phyloP scores from a whole-genome alignment of 192 early-diverging fungal species.

The Coemansia umbellata region DNA sequence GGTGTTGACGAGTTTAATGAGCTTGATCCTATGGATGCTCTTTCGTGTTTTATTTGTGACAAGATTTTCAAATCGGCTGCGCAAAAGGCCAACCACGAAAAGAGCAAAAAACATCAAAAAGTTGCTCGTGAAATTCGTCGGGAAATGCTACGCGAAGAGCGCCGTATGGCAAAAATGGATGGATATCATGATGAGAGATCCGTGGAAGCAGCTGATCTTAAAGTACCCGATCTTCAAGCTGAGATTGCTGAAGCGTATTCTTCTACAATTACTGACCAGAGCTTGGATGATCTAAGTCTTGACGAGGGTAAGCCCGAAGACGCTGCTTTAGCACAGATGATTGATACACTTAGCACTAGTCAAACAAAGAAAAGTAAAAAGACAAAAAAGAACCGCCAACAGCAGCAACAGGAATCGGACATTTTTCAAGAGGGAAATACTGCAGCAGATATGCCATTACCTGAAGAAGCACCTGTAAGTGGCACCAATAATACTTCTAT shows the following conservation, averaged over 20 bases:
- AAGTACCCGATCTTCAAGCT: too few relatives aligned
- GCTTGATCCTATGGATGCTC: constrained; percentile 57
- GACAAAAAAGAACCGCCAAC: constrained; percentile 44
- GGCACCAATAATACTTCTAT: neutral
- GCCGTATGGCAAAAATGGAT: constrained; percentile 28
- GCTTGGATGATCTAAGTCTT: neutral
- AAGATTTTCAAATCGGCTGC: constrained; percentile 80
- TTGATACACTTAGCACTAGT: constrained; percentile 33
- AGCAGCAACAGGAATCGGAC: neutral
- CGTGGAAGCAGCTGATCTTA: too few relatives aligned
- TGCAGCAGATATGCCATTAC: constrained; percentile 25
- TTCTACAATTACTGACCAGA: too few relatives aligned
- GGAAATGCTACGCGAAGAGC: constrained; percentile 73
- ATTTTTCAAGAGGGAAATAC: too few relatives aligned
- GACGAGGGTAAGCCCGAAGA: constrained; percentile 1
- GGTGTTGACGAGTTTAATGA: constrained; percentile 28
- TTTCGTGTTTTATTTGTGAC: constrained; percentile 83
- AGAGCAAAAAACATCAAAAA: constrained; percentile 82
- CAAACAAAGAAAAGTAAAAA: constrained; percentile 39
- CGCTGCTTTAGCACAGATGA: constrained; percentile 46
- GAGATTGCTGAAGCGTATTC: too few relatives aligned
- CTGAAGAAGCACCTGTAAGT: neutral
- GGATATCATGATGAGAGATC: too few relatives aligned
- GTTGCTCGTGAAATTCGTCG: constrained; percentile 69
- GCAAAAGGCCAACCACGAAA: constrained; percentile 81